These are phyloP conservation scores for Vanderwaltozyma tropicalis DNA, from an alignment of 805 yeast species.

Conservation along the genomic window DNA sequence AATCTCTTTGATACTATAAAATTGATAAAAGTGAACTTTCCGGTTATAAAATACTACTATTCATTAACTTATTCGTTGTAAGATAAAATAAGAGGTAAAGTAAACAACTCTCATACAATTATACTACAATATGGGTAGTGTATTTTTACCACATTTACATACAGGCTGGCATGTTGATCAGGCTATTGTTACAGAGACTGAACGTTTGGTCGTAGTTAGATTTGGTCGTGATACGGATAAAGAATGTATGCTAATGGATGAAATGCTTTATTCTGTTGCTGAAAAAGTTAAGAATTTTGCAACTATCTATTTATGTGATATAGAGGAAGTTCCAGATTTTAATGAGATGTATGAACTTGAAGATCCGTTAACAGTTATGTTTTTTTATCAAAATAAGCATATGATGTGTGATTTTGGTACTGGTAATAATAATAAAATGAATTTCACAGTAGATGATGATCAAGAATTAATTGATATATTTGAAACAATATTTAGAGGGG, in stretches of 20 bases:
- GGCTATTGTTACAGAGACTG: constrained; percentile 89
- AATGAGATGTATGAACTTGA: constrained; percentile 43
- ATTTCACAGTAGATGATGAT: constrained; percentile 63
- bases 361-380: constrained; percentile 90
- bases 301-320: constrained; percentile 79
- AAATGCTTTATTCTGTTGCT: constrained; percentile 63
- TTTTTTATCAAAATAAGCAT: constrained; percentile 84
- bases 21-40: too few species aligned
- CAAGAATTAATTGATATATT: constrained; percentile 88
- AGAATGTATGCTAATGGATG: constrained; percentile 87
- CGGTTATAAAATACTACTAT: too few species aligned
- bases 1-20: too few species aligned
- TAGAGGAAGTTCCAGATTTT: constrained; percentile 81
- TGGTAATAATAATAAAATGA: constrained; percentile 91
- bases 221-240: constrained; percentile 74
- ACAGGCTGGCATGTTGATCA: constrained; percentile 98
- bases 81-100: too few species aligned
- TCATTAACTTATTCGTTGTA: too few species aligned
- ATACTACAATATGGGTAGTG: constrained; percentile 51
- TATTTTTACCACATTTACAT: constrained; percentile 67
- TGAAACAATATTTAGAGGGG: constrained; percentile 85
- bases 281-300: constrained; percentile 84
- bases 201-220: constrained; percentile 73
- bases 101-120: too few species aligned
- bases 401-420: constrained; percentile 99